A percentile compares a stretch with the other conserved stretches of the same genome.
Conservation (phyloP, 2,329 filamentous ascomycete genomes). For the Ploettnerulaceae sp. region DNA sequence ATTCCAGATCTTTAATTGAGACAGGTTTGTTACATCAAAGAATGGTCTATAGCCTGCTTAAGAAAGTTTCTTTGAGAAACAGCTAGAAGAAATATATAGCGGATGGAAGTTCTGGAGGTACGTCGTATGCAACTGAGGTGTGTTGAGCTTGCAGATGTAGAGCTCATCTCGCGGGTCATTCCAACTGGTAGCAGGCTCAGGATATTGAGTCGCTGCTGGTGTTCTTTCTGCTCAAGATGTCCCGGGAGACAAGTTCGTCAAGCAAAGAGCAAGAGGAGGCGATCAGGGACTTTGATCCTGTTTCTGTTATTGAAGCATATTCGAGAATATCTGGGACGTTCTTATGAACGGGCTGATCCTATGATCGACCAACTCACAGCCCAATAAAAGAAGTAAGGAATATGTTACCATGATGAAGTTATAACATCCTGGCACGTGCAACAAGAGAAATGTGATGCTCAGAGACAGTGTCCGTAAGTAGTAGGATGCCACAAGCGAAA, state of each 20-base stretch:
- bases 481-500: neutral
- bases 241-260: neutral
- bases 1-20: too few species aligned
- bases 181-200: slow-evolving; percentile 6
- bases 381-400: too few species aligned
- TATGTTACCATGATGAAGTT: too few species aligned
- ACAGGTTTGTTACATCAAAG: too few species aligned
- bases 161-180: slow-evolving; percentile 10
- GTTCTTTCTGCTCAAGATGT: slow-evolving; percentile 1
- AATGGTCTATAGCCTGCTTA: too few species aligned
- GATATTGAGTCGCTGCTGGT: slow-evolving; percentile 2
- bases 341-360: too few species aligned
- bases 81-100: too few species aligned
- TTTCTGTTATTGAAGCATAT: too few species aligned
- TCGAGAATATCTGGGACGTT: too few species aligned
- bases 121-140: neutral
- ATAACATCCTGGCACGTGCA: neutral
- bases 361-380: too few species aligned
- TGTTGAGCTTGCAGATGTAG: slow-evolving; percentile 4
- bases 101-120: neutral
- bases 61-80: too few species aligned
- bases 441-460: neutral
- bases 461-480: too few species aligned
- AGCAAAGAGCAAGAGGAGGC: neutral
- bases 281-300: slow-evolving; percentile 9